Evolutionary conservation across 1,139 yeast genomes (phyloP).

Genomic region (Schwanniomyces etchellsii): DNA sequence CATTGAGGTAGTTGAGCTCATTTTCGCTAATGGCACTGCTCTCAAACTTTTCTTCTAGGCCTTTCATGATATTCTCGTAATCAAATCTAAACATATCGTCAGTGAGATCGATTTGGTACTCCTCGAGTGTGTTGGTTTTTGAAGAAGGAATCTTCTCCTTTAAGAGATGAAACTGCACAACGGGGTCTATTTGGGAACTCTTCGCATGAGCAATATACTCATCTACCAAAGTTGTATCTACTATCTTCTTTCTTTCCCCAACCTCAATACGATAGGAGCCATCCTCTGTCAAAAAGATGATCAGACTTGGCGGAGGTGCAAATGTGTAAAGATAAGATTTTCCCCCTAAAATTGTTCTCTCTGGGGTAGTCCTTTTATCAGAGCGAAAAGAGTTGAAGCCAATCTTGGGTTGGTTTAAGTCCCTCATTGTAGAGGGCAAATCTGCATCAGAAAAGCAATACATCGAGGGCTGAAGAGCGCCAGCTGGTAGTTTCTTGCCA

Average conservation of each 20-base stretch:
- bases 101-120: constrained; percentile 6
- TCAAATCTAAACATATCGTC: constrained; percentile 9
- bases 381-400: constrained; percentile 36
- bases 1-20: constrained; percentile 7
- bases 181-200: neutral
- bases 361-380: constrained; percentile 26
- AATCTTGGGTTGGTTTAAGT: constrained; percentile 11
- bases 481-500: constrained; percentile 19
- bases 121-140: constrained; percentile 6
- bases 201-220: constrained; percentile 4
- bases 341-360: constrained; percentile 23
- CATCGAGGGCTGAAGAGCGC: constrained; percentile 8
- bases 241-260: neutral
- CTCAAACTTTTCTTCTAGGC: constrained; percentile 4
- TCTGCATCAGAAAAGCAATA: constrained; percentile 18
- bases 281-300: constrained; percentile 21
- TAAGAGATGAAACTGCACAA: constrained; percentile 6
- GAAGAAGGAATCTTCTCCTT: constrained; percentile 8
- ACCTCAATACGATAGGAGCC: constrained; percentile 24
- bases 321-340: constrained; percentile 38
- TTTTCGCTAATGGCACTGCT: constrained; percentile 4
- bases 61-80: constrained; percentile 8
- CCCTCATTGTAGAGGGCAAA: constrained; percentile 6
- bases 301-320: constrained; percentile 37
- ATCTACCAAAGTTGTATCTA: neutral